Conservation (phyloP, 192 early-diverging fungal species). For the Coemansia sp. region DNA sequence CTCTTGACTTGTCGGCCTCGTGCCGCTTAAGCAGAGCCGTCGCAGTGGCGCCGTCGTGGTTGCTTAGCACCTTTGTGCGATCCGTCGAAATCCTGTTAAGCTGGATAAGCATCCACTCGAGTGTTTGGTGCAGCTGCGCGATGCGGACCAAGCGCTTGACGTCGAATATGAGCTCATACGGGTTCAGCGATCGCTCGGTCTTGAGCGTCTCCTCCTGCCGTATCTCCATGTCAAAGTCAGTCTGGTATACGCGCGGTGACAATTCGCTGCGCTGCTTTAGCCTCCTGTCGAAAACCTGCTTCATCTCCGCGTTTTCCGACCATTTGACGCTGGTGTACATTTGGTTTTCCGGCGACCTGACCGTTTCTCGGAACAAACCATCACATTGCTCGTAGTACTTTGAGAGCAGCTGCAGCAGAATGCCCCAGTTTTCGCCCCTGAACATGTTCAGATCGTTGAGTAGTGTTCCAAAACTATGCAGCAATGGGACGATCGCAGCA, state of each 20-base stretch:
- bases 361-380: conserved; percentile 52
- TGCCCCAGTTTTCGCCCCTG: conserved; percentile 47
- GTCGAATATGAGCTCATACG: conserved; percentile 85
- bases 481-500: conserved; percentile 41
- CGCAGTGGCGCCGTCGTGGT: conserved; percentile 45
- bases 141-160: conserved; percentile 69
- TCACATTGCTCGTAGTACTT: conserved; percentile 46
- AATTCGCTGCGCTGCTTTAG: conserved; percentile 30
- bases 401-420: conserved; percentile 43
- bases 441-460: conserved; percentile 45
- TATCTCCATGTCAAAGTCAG: conserved; percentile 65
- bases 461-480: conserved; percentile 40
- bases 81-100: conserved; percentile 31
- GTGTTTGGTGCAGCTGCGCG: conserved; percentile 77
- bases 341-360: conserved; percentile 43
- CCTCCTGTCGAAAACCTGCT: conserved; percentile 57
- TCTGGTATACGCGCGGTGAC: background rate
- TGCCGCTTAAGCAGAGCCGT: conserved; percentile 55
- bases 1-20: conserved; percentile 42
- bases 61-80: conserved; percentile 33
- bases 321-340: conserved; percentile 57
- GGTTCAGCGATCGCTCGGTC: conserved; percentile 71
- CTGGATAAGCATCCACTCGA: conserved; percentile 61
- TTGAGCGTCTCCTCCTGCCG: conserved; percentile 74
- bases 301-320: conserved; percentile 63